Base-by-base conservation (phyloP, 768 basidiomycete genomes). In the Pholiota molesta region DNA sequence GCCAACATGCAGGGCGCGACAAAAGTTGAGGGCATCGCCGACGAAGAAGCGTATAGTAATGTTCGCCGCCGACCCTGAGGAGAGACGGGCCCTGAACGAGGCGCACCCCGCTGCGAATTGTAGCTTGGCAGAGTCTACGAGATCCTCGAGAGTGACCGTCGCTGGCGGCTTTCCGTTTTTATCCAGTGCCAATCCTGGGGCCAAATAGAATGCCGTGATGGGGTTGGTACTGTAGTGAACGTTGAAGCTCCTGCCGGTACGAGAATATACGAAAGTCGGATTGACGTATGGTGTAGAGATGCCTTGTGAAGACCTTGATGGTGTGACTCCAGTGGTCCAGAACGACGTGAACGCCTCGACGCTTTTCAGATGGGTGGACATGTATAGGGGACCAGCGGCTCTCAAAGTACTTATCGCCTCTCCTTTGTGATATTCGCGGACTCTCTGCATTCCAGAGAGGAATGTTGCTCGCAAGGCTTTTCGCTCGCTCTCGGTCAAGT, bases 161-260 rank as follows among this genome's bases (percentile, higher is more conserved):
- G 19, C 23, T 14, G 47, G 47, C 2, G 23, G 47, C n/a, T 26
- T 19, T 49, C 47, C 47, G 14, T 52, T 42, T 7, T 51, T 64
- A 19, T 71, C 66, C 28, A 60, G 65, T 53, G 70, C 70, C 52
- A 73, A 66, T 6, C 66, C 73, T 16, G 71, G 63, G 1, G 77
- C 76, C 19, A 80, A 73, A 62, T 83, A 81, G 65, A 84, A 84
- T 8, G 74, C 61, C 4, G 69, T 21, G 5, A 81, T 61, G 5
- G 81, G 83, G 60, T 81, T 75, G 1, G 78, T 78, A 7, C 77
- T 81, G 61, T 82, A 79, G 57, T 84, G 81, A 1, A 81, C 73
- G 17, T 72, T 66, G 61, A 75, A 83, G 2, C 67, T 74, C 59
- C 72, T 68, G 9, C 81, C 81, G 16, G 66, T 69, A 7, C 71